phyloP scores from a whole-genome alignment of 331 rosid species.

The Rhamnella rubrinervis region DNA sequence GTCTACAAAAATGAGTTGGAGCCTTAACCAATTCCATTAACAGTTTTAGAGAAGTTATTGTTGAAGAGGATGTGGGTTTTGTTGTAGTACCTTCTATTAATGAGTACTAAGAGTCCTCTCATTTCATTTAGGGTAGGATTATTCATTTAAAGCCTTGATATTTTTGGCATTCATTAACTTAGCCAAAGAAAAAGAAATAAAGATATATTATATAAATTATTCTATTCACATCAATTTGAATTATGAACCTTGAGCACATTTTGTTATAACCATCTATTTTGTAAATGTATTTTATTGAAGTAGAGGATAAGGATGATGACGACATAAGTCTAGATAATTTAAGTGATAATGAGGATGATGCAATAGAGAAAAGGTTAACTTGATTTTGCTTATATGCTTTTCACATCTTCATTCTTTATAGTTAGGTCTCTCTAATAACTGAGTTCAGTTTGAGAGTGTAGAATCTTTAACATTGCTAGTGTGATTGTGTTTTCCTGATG shows the following conservation, averaged over 20 bases:
- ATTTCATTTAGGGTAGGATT: not conserved
- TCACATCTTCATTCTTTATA: not conserved
- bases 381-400: not conserved
- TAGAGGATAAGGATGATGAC: slow-evolving; percentile 58
- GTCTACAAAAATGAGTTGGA: slow-evolving; percentile 79
- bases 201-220: no score
- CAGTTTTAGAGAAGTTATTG: slow-evolving; percentile 70
- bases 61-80: slow-evolving; percentile 80
- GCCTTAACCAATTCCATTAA: slow-evolving; percentile 83
- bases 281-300: slow-evolving; percentile 83
- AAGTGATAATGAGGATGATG: slow-evolving; percentile 48
- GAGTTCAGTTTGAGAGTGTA: not conserved
- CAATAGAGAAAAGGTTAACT: slow-evolving; percentile 54
- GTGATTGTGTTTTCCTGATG: not conserved
- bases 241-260: not conserved
- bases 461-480: not conserved
- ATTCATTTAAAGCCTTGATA: no score
- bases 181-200: no score
- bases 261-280: slow-evolving; percentile 18
- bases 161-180: no score
- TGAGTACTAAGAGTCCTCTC: not conserved
- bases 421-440: not conserved
- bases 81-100: slow-evolving; percentile 5
- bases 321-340: slow-evolving; percentile 42
- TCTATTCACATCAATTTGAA: not conserved